phyloP scores from a whole-genome alignment of 1,139 yeast genomes.

The Scheffersomyces segobiensis region DNA sequence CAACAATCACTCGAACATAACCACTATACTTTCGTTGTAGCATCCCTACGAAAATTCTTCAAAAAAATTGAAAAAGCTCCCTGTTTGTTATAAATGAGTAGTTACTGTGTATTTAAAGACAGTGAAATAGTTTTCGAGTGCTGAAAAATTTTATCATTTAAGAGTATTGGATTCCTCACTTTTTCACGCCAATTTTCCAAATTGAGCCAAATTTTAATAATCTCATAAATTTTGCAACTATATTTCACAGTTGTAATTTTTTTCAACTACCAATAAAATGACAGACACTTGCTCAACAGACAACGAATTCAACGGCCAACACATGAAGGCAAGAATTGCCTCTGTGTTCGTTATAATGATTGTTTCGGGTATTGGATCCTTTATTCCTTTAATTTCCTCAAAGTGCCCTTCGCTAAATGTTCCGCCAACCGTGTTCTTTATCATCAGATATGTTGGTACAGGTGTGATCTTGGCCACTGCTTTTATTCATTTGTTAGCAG shows the following conservation, averaged over 20 bases:
- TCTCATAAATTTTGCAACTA: neutral
- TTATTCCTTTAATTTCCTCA: slow-evolving; percentile 29
- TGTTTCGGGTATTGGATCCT: slow-evolving; percentile 33
- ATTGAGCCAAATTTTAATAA: neutral
- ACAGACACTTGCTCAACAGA: slow-evolving; percentile 18
- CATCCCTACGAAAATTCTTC: neutral
- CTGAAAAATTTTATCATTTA: too few relatives aligned
- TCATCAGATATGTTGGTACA: slow-evolving; percentile 84
- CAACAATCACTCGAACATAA: neutral
- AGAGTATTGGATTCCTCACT: neutral
- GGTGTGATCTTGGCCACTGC: slow-evolving; percentile 90
- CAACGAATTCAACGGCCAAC: slow-evolving; percentile 22
- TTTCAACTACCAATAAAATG: neutral
- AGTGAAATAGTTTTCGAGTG: neutral
- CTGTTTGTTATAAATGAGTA: neutral
- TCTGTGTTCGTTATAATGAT: slow-evolving; percentile 32
- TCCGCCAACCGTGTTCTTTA: slow-evolving; percentile 40
- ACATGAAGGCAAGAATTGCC: slow-evolving; percentile 27
- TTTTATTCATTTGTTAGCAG: slow-evolving; percentile 34
- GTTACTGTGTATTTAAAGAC: neutral
- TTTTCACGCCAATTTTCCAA: neutral
- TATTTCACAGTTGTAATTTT: neutral
- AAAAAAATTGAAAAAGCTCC: neutral
- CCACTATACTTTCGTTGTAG: neutral
- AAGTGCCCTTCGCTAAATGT: slow-evolving; percentile 19